phyloP scores from a whole-genome alignment of 352 stramenopile genomes.

The Phytopythium cucurbitacearum region DNA sequence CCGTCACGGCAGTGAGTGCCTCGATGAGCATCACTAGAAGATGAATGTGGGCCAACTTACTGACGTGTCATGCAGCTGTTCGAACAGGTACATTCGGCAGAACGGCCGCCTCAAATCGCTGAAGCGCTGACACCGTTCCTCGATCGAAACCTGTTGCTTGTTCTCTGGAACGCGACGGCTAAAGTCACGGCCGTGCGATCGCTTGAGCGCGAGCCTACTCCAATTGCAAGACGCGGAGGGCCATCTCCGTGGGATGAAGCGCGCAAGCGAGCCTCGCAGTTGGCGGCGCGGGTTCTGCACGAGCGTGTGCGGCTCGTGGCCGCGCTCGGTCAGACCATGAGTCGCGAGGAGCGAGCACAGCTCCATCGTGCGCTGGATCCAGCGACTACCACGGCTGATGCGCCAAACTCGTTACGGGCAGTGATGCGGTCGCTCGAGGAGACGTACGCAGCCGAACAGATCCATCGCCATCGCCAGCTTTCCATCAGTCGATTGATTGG shows the following conservation, averaged over 20 bases:
- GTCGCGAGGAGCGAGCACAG: slow-evolving; percentile 40
- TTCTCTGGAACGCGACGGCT: slow-evolving; percentile 60
- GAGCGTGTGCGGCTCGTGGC: slow-evolving; percentile 57
- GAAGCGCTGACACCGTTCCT: slow-evolving; percentile 50
- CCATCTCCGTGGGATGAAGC: slow-evolving; percentile 16
- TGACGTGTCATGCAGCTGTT: slow-evolving; percentile 19
- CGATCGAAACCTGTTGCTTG: slow-evolving; percentile 46
- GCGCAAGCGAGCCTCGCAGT: slow-evolving; percentile 28
- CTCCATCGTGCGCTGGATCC: slow-evolving; percentile 29
- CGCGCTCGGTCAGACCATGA: slow-evolving; percentile 45
- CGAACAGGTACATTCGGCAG: slow-evolving; percentile 27
- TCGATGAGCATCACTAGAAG: not conserved
- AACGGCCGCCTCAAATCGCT: slow-evolving; percentile 23
- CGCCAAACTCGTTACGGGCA: slow-evolving; percentile 22
- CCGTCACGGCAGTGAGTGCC: slow-evolving; percentile 8
- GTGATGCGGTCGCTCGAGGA: slow-evolving; percentile 53
- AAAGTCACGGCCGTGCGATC: slow-evolving; percentile 9
- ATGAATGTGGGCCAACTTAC: not conserved
- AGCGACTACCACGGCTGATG: slow-evolving; percentile 4
- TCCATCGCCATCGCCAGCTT: slow-evolving; percentile 36
- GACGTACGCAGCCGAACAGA: slow-evolving; percentile 57
- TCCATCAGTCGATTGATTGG: slow-evolving; percentile 5
- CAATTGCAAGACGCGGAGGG: not conserved
- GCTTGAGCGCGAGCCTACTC: slow-evolving; percentile 11
- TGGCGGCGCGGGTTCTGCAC: slow-evolving; percentile 49